Base-by-base conservation (phyloP, 176 grass and related monocot species). In the Olyra latifolia region DNA sequence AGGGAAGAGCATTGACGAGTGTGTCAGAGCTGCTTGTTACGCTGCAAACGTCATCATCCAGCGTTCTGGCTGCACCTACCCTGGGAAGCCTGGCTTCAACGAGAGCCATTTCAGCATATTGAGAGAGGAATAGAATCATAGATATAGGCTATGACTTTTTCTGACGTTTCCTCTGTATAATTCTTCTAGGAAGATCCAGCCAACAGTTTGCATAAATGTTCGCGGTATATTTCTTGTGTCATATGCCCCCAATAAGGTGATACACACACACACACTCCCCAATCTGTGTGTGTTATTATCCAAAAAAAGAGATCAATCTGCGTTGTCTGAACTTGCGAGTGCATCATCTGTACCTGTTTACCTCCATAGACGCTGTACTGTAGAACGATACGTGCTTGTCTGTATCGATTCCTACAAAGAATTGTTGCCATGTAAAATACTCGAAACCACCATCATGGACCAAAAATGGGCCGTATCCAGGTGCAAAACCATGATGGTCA, bases 31-130 rank as follows among this genome's bases (percentile, higher is more conserved):
- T 15, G 92, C 83, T 39, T 93, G 90, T 57, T 98, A 98, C 42
- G 95, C 92, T 0, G 95, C 95, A 46, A 98, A 98, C 47, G 90
- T 91, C 27, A 86, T 98, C 64, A 98, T 95, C 52, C 95, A 98
- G 72, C 90, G 70, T 38, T 81, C 96, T 9, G 92, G 96, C 59
- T 98, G 96, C 88, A 95, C 96, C 44, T 95, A 89, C 83, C 96
- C 96, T 15, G 96, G 91, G 88, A 98, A 95, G 86, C 88, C 96
- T 42, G 84, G 91, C 48, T 98, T 93, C 81, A 90, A 91, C 63
- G 95, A 91, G 69, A 77, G 10, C 35, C 16, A 76, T 52, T 70
- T 42, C 55, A n/a, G 40, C 24, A 14, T 49, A 29, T 7, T 41
- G 1, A 7, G 30, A 77, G 20, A 8, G 24, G 20, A 69, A 77